Evolutionary conservation across 164 flowering plant genomes (phyloP).

Genomic region (Vitis labrusca): DNA sequence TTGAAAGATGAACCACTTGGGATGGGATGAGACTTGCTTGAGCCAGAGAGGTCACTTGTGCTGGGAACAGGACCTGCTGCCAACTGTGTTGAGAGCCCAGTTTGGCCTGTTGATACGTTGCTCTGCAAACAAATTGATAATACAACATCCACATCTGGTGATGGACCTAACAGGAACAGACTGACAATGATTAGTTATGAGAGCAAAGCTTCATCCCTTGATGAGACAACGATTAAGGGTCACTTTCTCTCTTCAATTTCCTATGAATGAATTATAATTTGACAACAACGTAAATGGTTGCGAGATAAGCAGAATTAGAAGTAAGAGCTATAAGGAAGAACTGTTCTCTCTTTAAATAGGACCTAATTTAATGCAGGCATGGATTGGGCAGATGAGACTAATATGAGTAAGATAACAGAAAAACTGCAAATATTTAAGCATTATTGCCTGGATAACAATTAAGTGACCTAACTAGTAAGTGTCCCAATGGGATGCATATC

Average conservation of each 20-base stretch:
- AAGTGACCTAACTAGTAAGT: not conserved
- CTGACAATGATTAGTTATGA: not conserved
- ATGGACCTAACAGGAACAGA: conserved; percentile 54
- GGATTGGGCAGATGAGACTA: not conserved
- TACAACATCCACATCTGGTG: conserved; percentile 86
- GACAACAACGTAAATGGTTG: not conserved
- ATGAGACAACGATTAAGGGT: too few species aligned
- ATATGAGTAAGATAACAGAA: not conserved
- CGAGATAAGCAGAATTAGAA: too few species aligned
- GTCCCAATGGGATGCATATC: not conserved
- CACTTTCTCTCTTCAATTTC: too few species aligned
- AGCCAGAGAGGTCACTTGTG: conserved; percentile 68
- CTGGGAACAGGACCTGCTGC: conserved; percentile 50
- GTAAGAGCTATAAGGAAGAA: too few species aligned
- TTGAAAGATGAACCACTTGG: conserved; percentile 47
- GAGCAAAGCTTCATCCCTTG: too few species aligned
- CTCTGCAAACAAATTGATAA: conserved; percentile 82
- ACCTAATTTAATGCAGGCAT: too few species aligned
- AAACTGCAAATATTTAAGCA: not conserved
- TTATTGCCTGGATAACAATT: not conserved
- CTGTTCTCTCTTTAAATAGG: too few species aligned
- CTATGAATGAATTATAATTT: not conserved
- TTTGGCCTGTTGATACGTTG: conserved; percentile 46
- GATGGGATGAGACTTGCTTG: conserved; percentile 49
- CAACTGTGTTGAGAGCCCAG: conserved; percentile 30